phyloP scores from a whole-genome alignment of 371 early-diverging fungal species.

The Cokeromyces recurvatus region DNA sequence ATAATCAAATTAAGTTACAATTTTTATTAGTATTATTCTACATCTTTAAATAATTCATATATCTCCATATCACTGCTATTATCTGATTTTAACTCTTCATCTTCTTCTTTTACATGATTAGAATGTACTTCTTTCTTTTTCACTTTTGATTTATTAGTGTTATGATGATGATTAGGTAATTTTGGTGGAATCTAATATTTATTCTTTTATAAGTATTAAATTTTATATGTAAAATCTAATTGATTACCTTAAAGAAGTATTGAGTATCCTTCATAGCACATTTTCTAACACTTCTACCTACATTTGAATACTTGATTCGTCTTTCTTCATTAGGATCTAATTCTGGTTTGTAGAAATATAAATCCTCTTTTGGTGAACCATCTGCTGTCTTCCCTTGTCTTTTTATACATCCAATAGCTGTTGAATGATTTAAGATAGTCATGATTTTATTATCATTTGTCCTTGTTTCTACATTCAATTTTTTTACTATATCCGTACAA shows the following conservation, averaged over 20 bases:
- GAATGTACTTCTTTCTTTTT: too few species aligned
- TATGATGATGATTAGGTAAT: conserved; percentile 36
- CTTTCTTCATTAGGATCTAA: conserved; percentile 29
- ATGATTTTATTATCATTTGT: background rate
- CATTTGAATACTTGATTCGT: conserved; percentile 20
- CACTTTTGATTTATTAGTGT: too few species aligned
- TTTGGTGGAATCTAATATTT: conserved; percentile 47
- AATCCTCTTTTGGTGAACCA: conserved; percentile 47
- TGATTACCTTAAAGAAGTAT: conserved; percentile 43
- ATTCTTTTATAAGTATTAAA: background rate
- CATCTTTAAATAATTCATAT: too few species aligned
- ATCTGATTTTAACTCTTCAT: too few species aligned
- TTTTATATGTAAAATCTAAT: background rate
- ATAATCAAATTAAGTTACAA: too few species aligned
- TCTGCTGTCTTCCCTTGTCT: conserved; percentile 50
- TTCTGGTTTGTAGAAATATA: conserved; percentile 48
- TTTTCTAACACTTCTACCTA: conserved; percentile 46
- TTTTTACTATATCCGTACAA: conserved; percentile 5
- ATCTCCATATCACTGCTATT: too few species aligned
- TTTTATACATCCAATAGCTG: conserved; percentile 35
- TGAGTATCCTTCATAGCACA: conserved; percentile 53
- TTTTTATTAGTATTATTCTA: too few species aligned
- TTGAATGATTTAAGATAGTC: background rate
- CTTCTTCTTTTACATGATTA: too few species aligned
- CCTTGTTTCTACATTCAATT: conserved; percentile 7